Evolutionary conservation across 805 yeast genomes (phyloP), one percentile per base, ranked within the genome.

Genomic region (Pichia thaimueangensis): DNA sequence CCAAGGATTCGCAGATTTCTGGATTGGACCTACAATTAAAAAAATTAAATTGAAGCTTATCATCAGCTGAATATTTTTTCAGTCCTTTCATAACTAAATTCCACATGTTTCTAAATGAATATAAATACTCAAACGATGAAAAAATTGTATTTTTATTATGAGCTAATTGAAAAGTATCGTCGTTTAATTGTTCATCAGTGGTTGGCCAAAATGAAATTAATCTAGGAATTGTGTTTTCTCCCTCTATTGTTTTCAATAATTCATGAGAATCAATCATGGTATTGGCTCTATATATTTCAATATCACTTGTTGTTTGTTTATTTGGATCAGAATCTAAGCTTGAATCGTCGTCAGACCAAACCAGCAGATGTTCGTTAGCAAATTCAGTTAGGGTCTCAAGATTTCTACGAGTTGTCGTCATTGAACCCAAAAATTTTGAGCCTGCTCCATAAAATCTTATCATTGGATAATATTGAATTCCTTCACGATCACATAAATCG

Each of bases 401-500:
- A 0, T 71, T 73, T 50, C 80, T 68, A 23, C 63, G 63, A 33
- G 63, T 58, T 1, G 67, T 57, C 13, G 65, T 57, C 54, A 65
- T 81, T 23, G 73, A 64, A 8, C 58, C 63, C 51, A 53, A 62
- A 52, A 59, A 54, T 57, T 41, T 74, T 2, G 65, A 67, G 3
- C 58, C 54, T 0, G 87, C 82, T 1, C 78, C 78, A 63, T 83
- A 89, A 8, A 91, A 67, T 42, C 82, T 68, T 30, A 91, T 62
- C 17, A 72, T 65, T 6, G 98, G 98, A 58, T 75, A 89, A n/a
- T 67, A 73, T 16, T 44, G 52, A 43, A 91, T 73, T 3, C 71
- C 70, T 60, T 86, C 85, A 20, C 78, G 66, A 8, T 63, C 68
- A 63, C 98, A 93, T 41, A 93, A 67, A 58, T 91, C 97, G 11